Percentiles rank a stretch among this genome's conserved stretches.
Evolutionary conservation across 805 yeast species (phyloP).

Genomic region (Metschnikowia rubicola): DNA sequence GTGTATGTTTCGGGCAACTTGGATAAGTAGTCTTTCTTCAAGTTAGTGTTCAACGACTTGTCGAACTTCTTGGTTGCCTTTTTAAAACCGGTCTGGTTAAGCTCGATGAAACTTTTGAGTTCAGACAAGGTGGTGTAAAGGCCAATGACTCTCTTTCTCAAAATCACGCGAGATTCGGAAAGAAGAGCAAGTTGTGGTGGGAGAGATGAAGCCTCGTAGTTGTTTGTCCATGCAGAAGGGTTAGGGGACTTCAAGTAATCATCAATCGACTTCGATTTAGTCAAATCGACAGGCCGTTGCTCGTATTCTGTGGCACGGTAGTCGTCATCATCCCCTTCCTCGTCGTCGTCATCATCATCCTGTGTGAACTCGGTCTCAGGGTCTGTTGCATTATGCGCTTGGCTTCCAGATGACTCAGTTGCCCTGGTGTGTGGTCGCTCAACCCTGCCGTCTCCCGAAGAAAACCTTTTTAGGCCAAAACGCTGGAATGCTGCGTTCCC

Average conservation of each 20-base stretch:
- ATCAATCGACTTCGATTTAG: slow-evolving; percentile 29
- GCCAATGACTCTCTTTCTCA: slow-evolving; percentile 45
- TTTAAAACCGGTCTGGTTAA: slow-evolving; percentile 51
- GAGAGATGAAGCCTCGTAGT: slow-evolving; percentile 8
- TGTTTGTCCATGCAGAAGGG: slow-evolving; percentile 21
- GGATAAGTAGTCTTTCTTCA: slow-evolving; percentile 42
- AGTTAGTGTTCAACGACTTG: slow-evolving; percentile 43
- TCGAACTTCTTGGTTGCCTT: slow-evolving; percentile 54
- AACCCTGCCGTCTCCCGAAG: not conserved
- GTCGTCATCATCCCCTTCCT: not conserved
- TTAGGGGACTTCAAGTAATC: slow-evolving; percentile 37
- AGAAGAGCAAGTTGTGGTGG: slow-evolving; percentile 19
- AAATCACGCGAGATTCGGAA: slow-evolving; percentile 47
- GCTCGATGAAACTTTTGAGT: slow-evolving; percentile 48
- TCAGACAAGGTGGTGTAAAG: slow-evolving; percentile 45
- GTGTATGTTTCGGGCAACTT: slow-evolving; percentile 45
- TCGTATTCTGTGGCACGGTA: slow-evolving; percentile 4
- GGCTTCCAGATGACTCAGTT: too few relatives aligned
- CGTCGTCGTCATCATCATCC: slow-evolving; percentile 13
- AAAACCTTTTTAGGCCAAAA: slow-evolving; percentile 6
- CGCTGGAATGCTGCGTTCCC: slow-evolving; percentile 8
- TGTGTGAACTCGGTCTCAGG: slow-evolving; percentile 37
- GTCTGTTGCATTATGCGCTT: slow-evolving; percentile 20
- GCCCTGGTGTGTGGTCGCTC: too few relatives aligned
- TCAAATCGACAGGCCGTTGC: slow-evolving; percentile 4